A percentile compares a stretch with the other conserved stretches of the same genome.
Conservation (phyloP, 2,329 filamentous ascomycete genomes). For the Paecilomyces formosus region DNA sequence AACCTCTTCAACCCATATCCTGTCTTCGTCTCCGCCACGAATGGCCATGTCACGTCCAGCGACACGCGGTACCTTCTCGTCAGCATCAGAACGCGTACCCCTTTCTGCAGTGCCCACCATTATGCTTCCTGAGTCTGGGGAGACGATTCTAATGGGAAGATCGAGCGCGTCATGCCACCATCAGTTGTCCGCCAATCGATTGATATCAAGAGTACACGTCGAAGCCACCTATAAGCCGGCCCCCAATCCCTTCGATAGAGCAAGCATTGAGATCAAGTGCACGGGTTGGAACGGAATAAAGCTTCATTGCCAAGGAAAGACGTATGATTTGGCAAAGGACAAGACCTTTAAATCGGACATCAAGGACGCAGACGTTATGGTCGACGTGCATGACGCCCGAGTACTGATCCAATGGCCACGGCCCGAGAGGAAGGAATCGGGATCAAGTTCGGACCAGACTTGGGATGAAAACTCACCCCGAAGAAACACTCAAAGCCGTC, state of each 20-base stretch:
- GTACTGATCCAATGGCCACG: slow-evolving; percentile 86
- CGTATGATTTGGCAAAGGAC: slow-evolving; percentile 78
- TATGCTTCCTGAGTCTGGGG: slow-evolving; percentile 72
- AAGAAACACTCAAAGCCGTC: slow-evolving; percentile 21
- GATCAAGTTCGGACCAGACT: slow-evolving; percentile 56
- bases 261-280: slow-evolving; percentile 81
- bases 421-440: slow-evolving; percentile 44
- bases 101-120: slow-evolving; percentile 77
- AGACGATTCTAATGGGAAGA: slow-evolving; percentile 77
- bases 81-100: slow-evolving; percentile 66
- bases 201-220: slow-evolving; percentile 90
- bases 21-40: slow-evolving; percentile 75
- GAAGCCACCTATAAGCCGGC: slow-evolving; percentile 75
- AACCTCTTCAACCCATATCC: slow-evolving; percentile 85
- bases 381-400: slow-evolving; percentile 88
- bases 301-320: slow-evolving; percentile 81
- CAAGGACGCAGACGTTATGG: slow-evolving; percentile 80
- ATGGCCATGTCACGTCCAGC: slow-evolving; percentile 42
- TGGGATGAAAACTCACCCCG: slow-evolving; percentile 54
- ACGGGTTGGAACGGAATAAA: slow-evolving; percentile 94
- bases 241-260: slow-evolving; percentile 58
- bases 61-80: slow-evolving; percentile 52
- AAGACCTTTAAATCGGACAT: slow-evolving; percentile 88
- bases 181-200: slow-evolving; percentile 83
- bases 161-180: slow-evolving; percentile 95